These are phyloP conservation scores for Candida saitoana DNA, from an alignment of 805 yeast species.

Conservation along the genomic window DNA sequence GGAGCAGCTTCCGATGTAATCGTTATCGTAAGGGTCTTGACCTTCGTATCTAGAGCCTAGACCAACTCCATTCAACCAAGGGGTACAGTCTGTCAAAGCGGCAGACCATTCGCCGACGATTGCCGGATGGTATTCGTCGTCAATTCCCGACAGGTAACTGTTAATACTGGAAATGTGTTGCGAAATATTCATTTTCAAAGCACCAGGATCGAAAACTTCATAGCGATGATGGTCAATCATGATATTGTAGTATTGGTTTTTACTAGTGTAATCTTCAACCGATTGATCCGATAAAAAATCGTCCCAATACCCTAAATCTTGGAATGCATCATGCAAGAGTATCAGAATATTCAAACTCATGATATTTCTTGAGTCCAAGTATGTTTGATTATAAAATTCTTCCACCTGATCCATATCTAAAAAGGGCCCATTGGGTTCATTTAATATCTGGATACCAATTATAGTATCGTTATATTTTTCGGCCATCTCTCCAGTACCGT, in stretches of 20 bases:
- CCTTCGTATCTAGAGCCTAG: conserved; percentile 63
- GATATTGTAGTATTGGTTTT: conserved; percentile 25
- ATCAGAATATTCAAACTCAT: conserved; percentile 38
- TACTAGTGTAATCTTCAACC: background rate
- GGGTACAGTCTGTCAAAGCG: conserved; percentile 67
- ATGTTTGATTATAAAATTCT: conserved; percentile 26
- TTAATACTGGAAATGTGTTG: conserved; percentile 28
- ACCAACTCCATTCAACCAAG: conserved; percentile 67
- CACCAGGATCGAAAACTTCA: conserved; percentile 28
- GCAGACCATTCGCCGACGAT: conserved; percentile 71
- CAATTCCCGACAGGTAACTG: conserved; percentile 29
- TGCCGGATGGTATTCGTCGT: conserved; percentile 41
- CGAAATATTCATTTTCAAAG: conserved; percentile 25
- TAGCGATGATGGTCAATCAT: conserved; percentile 40
- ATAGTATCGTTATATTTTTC: conserved; percentile 27
- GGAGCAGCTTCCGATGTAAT: conserved; percentile 41
- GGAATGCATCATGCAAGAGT: conserved; percentile 66
- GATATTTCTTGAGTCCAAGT: conserved; percentile 27
- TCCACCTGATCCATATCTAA: conserved; percentile 19
- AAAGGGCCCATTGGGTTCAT: conserved; percentile 34
- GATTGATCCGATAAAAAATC: conserved; percentile 26
- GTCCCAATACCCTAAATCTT: conserved; percentile 54
- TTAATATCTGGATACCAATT: conserved; percentile 37
- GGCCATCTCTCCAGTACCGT: conserved; percentile 26
- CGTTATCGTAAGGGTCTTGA: conserved; percentile 26